A percentile compares a stretch with the other conserved stretches of the same genome.
These are phyloP conservation scores for Darksidea phi DNA, from an alignment of 495 filamentous ascomycete species.

Conservation along the genomic window DNA sequence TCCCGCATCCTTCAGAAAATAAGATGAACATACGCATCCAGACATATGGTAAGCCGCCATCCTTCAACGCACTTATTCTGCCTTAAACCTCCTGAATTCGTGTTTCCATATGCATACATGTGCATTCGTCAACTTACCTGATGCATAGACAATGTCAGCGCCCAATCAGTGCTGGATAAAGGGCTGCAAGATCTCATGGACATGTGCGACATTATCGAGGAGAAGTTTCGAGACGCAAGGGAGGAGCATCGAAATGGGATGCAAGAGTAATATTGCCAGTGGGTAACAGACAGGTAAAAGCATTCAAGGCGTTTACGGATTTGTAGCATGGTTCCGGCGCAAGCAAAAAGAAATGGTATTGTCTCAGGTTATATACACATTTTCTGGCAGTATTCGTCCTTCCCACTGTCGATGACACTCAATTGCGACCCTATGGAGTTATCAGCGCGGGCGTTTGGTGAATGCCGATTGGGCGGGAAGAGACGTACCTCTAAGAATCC, in stretches of 20 bases:
- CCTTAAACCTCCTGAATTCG: no score
- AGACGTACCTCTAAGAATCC: slow-evolving; percentile 81
- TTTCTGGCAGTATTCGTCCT: background rate
- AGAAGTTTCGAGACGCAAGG: slow-evolving; percentile 71
- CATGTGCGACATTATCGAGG: slow-evolving; percentile 84
- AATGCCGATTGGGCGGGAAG: no score
- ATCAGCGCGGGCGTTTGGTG: no score
- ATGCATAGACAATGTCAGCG: slow-evolving; percentile 68
- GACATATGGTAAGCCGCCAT: slow-evolving; percentile 71
- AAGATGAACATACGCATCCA: slow-evolving; percentile 98
- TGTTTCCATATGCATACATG: no score
- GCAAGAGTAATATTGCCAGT: background rate
- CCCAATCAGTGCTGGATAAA: slow-evolving; percentile 81
- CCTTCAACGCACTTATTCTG: background rate
- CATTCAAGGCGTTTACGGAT: slow-evolving; percentile 34
- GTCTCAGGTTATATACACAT: slow-evolving; percentile 33
- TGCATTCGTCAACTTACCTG: slow-evolving; percentile 2
- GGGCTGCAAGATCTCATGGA: slow-evolving; percentile 84
- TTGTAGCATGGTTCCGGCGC: slow-evolving; percentile 15
- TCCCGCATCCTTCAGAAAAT: slow-evolving; percentile 90
- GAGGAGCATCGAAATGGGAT: slow-evolving; percentile 56
- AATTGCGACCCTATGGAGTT: slow-evolving; percentile 34
- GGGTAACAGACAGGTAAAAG: background rate
- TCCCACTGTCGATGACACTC: background rate
- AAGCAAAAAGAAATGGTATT: slow-evolving; percentile 35